phyloP scores from a whole-genome alignment of 2,329 filamentous ascomycete genomes.

The Xylariaceae sp. region DNA sequence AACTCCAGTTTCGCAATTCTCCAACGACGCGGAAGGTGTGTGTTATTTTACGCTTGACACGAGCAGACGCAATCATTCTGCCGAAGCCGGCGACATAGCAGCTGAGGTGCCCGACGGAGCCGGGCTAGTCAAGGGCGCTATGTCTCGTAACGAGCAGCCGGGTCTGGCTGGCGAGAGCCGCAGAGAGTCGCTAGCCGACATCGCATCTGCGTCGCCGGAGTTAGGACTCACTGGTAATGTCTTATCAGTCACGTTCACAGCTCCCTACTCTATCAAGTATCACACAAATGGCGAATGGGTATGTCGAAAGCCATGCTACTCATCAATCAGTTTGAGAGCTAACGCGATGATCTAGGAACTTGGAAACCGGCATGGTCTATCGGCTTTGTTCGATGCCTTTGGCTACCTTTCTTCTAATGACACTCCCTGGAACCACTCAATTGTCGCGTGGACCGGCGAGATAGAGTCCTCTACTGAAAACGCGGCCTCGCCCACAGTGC shows the following conservation, averaged over 20 bases:
- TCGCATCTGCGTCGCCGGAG: slow-evolving; percentile 52
- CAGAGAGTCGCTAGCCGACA: slow-evolving; percentile 50
- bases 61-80: slow-evolving; percentile 21
- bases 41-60: slow-evolving; percentile 34
- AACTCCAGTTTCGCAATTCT: slow-evolving; percentile 18
- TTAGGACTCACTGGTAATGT: slow-evolving; percentile 58
- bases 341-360: slow-evolving; percentile 53
- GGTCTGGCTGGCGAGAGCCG: slow-evolving; percentile 40
- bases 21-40: slow-evolving; percentile 20
- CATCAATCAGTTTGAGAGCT: neutral
- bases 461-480: slow-evolving; percentile 51
- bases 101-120: slow-evolving; percentile 14
- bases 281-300: slow-evolving; percentile 58
- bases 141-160: slow-evolving; percentile 39
- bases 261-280: slow-evolving; percentile 56
- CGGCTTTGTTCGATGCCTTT: slow-evolving; percentile 88
- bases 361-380: slow-evolving; percentile 74
- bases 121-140: slow-evolving; percentile 29
- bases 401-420: slow-evolving; percentile 78
- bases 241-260: slow-evolving; percentile 61
- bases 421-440: slow-evolving; percentile 82
- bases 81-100: slow-evolving; percentile 19
- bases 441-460: slow-evolving; percentile 94
- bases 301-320: slow-evolving; percentile 28
- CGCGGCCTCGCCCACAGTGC: slow-evolving; percentile 43